phyloP scores from a whole-genome alignment of 768 basidiomycete genomes.

The Strobilomyces confusus region DNA sequence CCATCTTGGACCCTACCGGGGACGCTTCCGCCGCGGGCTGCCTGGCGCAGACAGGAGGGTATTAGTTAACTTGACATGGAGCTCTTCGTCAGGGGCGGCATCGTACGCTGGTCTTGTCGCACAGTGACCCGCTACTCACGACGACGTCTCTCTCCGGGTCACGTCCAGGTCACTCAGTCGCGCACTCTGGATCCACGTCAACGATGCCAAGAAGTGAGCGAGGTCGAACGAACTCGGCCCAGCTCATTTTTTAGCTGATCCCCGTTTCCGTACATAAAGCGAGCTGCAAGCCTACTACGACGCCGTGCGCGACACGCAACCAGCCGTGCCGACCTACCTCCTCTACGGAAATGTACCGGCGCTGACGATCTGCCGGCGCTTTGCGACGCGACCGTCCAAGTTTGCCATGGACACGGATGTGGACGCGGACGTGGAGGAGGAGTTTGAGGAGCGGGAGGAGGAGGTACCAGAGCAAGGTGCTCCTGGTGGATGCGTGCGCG shows the following conservation, averaged over 20 bases:
- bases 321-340: constrained; percentile 61
- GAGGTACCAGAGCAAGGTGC: constrained; percentile 45
- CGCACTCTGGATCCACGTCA: constrained; percentile 67
- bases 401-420: constrained; percentile 31
- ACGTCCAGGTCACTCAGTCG: constrained; percentile 77
- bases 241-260: background rate
- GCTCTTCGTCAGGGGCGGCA: constrained; percentile 39
- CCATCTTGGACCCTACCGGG: constrained; percentile 15
- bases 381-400: constrained; percentile 8
- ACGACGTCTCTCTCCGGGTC: constrained; percentile 49
- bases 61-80: constrained; percentile 50
- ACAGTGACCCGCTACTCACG: background rate
- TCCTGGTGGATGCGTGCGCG: constrained; percentile 59
- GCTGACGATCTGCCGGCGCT: constrained; percentile 7
- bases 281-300: constrained; percentile 59
- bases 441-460: constrained; percentile 37
- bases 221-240: background rate
- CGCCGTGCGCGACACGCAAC: constrained; percentile 35
- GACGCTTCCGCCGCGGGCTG: too few relatives aligned
- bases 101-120: constrained; percentile 32
- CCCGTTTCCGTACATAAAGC: constrained; percentile 37
- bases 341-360: constrained; percentile 51
- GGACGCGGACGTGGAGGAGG: constrained; percentile 26
- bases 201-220: constrained; percentile 68
- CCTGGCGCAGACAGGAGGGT: too few relatives aligned